Conservation (phyloP, 2,329 filamentous ascomycete genomes). For the Sporothrix variecibatus region DNA sequence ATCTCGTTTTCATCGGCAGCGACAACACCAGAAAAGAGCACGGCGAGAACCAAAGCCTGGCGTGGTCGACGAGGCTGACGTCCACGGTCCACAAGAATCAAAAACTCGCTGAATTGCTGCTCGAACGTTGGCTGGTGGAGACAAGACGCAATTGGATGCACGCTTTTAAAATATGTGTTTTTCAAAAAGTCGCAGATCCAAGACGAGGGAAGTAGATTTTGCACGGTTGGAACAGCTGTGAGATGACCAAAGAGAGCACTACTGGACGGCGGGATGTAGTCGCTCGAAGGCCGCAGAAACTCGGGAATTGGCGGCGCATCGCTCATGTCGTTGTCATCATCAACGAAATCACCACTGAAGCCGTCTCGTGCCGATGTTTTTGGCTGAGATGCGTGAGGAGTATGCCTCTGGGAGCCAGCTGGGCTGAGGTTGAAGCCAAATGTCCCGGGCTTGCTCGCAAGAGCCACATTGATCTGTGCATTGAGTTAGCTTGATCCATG, state of each 20-base stretch:
- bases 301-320: slow-evolving; percentile 41
- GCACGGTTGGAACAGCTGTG: slow-evolving; percentile 51
- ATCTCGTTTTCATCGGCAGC: slow-evolving; percentile 53
- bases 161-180: slow-evolving; percentile 66
- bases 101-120: slow-evolving; percentile 64
- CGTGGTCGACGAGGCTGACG: slow-evolving; percentile 34
- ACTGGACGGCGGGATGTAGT: slow-evolving; percentile 68
- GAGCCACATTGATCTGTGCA: slow-evolving; percentile 26
- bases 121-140: slow-evolving; percentile 70
- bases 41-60: slow-evolving; percentile 69
- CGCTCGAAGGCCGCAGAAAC: slow-evolving; percentile 64
- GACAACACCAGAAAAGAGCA: slow-evolving; percentile 68
- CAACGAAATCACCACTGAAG: not conserved
- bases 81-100: slow-evolving; percentile 61
- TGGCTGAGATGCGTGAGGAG: not conserved
- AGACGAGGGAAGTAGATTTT: slow-evolving; percentile 62
- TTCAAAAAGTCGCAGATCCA: slow-evolving; percentile 62
- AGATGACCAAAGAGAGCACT: slow-evolving; percentile 65
- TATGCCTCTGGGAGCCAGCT: not conserved
- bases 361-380: not conserved
- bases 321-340: slow-evolving; percentile 26
- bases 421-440: slow-evolving; percentile 15
- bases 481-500: not conserved
- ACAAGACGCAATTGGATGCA: slow-evolving; percentile 68
- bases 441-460: slow-evolving; percentile 17